phyloP scores from a whole-genome alignment of 2,329 filamentous ascomycete species.

The Nectriaceae sp. region DNA sequence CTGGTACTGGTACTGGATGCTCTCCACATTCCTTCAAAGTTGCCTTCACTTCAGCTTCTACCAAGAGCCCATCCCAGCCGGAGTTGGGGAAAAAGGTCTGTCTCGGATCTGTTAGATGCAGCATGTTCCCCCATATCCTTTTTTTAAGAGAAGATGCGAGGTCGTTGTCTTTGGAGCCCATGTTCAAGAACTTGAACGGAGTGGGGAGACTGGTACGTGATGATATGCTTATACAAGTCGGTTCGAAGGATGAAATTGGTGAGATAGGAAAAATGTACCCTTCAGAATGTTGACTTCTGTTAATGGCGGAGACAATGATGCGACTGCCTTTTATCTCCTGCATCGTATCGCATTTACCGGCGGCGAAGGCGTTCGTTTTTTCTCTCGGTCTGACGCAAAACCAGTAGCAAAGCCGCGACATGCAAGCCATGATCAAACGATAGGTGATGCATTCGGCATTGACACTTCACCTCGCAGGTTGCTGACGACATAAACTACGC shows the following conservation, averaged over 20 bases:
- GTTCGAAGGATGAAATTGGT: background rate
- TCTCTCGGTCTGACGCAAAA: background rate
- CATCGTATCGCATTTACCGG: background rate
- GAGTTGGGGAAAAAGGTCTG: background rate
- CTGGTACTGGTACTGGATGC: background rate
- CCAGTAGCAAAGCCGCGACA: background rate
- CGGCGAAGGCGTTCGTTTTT: background rate
- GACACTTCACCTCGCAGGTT: slow-evolving; percentile 3
- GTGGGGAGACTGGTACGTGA: background rate
- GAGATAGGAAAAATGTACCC: background rate
- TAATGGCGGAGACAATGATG: background rate
- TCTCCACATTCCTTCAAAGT: background rate
- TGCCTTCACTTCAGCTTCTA: background rate
- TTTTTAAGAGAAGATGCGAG: background rate
- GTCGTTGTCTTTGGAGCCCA: background rate
- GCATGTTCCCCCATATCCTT: background rate
- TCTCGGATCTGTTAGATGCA: background rate
- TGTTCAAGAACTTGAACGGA: background rate
- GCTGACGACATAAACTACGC: slow-evolving; percentile 2
- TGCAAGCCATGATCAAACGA: background rate
- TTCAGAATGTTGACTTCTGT: background rate
- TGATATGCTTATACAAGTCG: background rate
- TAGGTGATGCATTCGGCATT: background rate
- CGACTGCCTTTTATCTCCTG: background rate
- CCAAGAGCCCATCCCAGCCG: background rate